Conservation (phyloP, 176 grass and related monocot genomes). For the Musa acuminata region DNA sequence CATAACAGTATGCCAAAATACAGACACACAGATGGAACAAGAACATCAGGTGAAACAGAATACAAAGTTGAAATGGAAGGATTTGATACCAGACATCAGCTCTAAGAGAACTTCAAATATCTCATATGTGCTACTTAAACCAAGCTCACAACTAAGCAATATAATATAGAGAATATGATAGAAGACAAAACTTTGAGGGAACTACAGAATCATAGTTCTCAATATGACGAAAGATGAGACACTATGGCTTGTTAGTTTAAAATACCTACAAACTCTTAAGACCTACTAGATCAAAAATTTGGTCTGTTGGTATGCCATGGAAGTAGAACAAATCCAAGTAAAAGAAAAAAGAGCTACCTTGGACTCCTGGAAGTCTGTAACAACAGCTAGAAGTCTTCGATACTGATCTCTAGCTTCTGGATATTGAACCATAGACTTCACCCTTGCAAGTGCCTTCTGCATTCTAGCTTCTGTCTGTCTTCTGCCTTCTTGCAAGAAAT, state of each 20-base stretch:
- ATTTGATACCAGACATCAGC: too few species aligned
- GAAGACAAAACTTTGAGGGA: neutral
- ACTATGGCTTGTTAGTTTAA: neutral
- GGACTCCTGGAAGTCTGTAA: conserved; percentile 65
- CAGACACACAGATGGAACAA: too few species aligned
- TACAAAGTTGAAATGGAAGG: too few species aligned
- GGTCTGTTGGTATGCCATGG: neutral
- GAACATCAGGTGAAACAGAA: too few species aligned
- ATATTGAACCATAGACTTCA: conserved; percentile 96
- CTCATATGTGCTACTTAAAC: too few species aligned
- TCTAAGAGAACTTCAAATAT: too few species aligned
- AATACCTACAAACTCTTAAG: neutral
- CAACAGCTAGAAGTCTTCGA: conserved; percentile 54
- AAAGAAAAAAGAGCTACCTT: conserved; percentile 29
- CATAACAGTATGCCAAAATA: too few species aligned
- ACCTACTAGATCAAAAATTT: neutral
- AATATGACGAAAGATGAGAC: neutral
- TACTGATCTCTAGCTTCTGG: conserved; percentile 98
- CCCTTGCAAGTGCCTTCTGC: conserved; percentile 72
- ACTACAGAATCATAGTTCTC: neutral
- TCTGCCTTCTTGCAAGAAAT: conserved; percentile 85
- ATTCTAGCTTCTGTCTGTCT: conserved; percentile 82
- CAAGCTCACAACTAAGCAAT: neutral
- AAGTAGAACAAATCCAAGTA: neutral
- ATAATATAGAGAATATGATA: neutral